phyloP scores from a whole-genome alignment of 495 filamentous ascomycete species.

The Melanomma pulvis-pyrius region DNA sequence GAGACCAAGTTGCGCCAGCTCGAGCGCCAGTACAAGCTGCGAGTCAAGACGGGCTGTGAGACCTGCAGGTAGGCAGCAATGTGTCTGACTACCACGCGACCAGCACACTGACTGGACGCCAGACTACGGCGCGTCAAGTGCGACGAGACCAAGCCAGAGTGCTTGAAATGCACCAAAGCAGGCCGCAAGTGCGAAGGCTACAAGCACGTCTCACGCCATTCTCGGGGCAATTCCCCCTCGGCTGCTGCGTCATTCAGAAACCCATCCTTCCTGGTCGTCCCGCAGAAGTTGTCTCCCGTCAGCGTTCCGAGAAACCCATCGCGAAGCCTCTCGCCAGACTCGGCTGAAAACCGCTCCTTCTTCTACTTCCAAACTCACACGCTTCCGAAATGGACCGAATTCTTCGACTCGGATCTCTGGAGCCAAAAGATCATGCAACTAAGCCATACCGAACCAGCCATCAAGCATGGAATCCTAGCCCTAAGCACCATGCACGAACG shows the following conservation, averaged over 20 bases:
- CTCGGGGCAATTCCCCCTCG: constrained; percentile 14
- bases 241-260: constrained; percentile 34
- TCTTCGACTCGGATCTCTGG: constrained; percentile 40
- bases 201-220: constrained; percentile 15
- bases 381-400: constrained; percentile 38
- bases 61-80: constrained; percentile 28
- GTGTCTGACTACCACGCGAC: background rate
- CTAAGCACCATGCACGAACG: constrained; percentile 37
- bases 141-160: constrained; percentile 38
- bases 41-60: constrained; percentile 35
- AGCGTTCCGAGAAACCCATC: constrained; percentile 29
- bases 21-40: constrained; percentile 36
- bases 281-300: constrained; percentile 5
- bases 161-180: constrained; percentile 33
- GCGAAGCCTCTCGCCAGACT: constrained; percentile 23
- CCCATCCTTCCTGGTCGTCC: constrained; percentile 33
- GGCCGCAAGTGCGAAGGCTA: constrained; percentile 39
- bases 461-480: constrained; percentile 39
- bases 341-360: constrained; percentile 33
- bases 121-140: constrained; percentile 39
- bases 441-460: constrained; percentile 36
- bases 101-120: constrained; percentile 2
- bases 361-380: constrained; percentile 35
- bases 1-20: constrained; percentile 33
- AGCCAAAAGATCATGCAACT: constrained; percentile 36